A percentile compares a stretch with the other conserved stretches of the same genome.
phyloP scores from a whole-genome alignment of 345 rosid species.

The Pistacia vera region DNA sequence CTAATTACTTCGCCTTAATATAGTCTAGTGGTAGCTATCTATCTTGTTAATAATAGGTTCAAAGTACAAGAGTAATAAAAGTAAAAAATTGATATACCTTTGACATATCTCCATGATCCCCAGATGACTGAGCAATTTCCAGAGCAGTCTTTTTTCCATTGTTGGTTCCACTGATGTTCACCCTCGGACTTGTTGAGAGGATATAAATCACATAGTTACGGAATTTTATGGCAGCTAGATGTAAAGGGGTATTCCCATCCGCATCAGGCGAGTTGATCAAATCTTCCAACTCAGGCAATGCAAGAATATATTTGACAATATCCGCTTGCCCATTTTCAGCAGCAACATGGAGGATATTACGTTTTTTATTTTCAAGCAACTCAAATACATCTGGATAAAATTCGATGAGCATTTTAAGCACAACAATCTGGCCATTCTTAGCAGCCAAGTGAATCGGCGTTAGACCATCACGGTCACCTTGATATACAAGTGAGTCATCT shows the following conservation, averaged over 20 bases:
- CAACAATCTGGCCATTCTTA: not conserved
- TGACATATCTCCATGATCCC: too few relatives aligned
- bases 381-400: constrained; percentile 1
- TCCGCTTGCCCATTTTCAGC: not conserved
- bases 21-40: too few relatives aligned
- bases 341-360: not conserved
- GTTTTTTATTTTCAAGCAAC: not conserved
- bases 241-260: constrained; percentile 15
- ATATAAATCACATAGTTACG: not conserved
- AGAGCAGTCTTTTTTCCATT: not conserved
- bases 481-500: not conserved
- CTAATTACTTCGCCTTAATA: too few relatives aligned
- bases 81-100: too few relatives aligned
- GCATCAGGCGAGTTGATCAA: not conserved
- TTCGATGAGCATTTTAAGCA: not conserved
- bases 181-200: not conserved
- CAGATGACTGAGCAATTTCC: not conserved
- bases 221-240: not conserved
- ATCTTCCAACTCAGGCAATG: constrained; percentile 2
- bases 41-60: too few relatives aligned
- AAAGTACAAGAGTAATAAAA: too few relatives aligned
- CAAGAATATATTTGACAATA: not conserved
- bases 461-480: not conserved
- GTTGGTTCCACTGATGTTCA: not conserved
- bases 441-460: constrained; percentile 9